Conservation (phyloP, 2,329 filamentous ascomycete species). For the Lithohypha guttulata region DNA sequence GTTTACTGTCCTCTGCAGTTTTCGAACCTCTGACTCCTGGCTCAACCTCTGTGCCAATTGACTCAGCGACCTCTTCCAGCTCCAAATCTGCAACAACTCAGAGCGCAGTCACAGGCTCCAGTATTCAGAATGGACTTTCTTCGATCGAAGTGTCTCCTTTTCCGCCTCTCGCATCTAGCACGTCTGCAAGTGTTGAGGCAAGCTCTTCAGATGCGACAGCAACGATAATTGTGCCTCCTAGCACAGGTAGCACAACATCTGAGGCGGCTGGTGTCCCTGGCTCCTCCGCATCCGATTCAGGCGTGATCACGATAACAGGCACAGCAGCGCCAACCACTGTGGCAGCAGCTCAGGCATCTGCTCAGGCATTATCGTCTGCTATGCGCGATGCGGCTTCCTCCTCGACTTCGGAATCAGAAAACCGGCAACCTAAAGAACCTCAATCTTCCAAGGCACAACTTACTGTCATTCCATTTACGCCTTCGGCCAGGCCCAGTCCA, state of each 20-base stretch:
- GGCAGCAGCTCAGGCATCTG: neutral
- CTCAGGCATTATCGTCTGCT: neutral
- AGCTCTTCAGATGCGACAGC: slow-evolving; percentile 1
- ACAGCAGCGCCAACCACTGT: neutral
- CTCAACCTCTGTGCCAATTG: neutral
- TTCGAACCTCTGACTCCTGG: too few species aligned
- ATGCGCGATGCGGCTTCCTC: too few species aligned
- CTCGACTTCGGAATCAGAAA: too few species aligned
- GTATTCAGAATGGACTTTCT: slow-evolving; percentile 1
- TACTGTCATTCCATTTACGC: neutral
- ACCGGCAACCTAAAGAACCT: too few species aligned
- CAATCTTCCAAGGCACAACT: too few species aligned
- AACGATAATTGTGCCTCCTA: slow-evolving; percentile 4
- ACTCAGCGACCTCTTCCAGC: neutral
- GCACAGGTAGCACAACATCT: neutral
- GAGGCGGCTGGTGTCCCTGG: neutral
- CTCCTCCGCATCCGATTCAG: neutral
- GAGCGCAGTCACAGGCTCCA: slow-evolving; percentile 1
- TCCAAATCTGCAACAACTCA: neutral
- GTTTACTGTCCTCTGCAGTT: too few species aligned
- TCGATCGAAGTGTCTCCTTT: neutral
- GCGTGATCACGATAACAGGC: slow-evolving; percentile 2
- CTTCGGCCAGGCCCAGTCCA: neutral
- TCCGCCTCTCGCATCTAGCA: neutral
- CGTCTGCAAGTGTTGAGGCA: neutral